Evolutionary conservation across 805 yeast species (phyloP).

Genomic region (Lipomyces starkeyi): DNA sequence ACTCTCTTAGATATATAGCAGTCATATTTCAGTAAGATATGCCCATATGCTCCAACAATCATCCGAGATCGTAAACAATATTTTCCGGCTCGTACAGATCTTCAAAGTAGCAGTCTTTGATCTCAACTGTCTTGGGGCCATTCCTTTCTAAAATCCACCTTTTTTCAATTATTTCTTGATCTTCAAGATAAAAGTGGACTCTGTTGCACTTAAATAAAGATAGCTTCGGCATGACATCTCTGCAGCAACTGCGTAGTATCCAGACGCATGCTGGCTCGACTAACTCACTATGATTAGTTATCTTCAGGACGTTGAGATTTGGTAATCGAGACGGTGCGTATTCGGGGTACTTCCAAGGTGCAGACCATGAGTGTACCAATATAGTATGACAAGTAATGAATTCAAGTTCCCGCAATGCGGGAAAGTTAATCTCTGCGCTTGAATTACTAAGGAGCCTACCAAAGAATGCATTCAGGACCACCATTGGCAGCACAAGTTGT

Average conservation of each 20-base stretch:
- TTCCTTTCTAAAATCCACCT: neutral
- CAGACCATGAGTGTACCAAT: neutral
- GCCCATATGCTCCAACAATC: neutral
- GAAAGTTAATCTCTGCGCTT: neutral
- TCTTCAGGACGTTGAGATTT: neutral
- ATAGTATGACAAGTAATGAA: neutral
- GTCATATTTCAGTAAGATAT: neutral
- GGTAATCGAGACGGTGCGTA: neutral
- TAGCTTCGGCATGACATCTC: neutral
- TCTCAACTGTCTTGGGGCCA: neutral
- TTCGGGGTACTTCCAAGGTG: neutral
- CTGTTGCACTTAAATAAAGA: neutral
- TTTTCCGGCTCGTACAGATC: neutral
- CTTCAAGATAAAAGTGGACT: conserved; percentile 1
- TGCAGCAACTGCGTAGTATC: conserved; percentile 1
- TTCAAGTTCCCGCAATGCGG: conserved; percentile 1
- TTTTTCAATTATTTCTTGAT: neutral
- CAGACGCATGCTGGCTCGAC: neutral
- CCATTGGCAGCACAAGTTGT: conserved; percentile 1
- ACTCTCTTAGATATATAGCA: no score
- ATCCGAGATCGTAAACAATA: neutral
- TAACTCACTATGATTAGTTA: neutral
- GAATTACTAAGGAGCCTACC: neutral
- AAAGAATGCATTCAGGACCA: neutral
- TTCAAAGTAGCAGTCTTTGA: neutral